Conservation (phyloP, 31 red algal genomes). For the Odonthalia washingtoniensis region DNA sequence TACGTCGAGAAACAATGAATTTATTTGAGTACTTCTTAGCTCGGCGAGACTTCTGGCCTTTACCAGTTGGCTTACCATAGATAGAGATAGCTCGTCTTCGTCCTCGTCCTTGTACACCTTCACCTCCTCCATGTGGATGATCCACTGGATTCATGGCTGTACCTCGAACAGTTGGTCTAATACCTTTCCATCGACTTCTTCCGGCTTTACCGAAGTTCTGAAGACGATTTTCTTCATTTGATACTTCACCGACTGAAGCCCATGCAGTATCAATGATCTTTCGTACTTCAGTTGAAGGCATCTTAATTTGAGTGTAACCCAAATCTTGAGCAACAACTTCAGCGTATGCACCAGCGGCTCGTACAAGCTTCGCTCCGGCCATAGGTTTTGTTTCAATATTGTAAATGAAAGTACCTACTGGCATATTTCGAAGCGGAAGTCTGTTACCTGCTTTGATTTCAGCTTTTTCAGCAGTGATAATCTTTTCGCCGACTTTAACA, state of each 20-base stretch:
- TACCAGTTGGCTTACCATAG: conserved; percentile 86
- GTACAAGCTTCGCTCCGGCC: conserved; percentile 76
- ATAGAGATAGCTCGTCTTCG: conserved; percentile 73
- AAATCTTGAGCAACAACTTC: conserved; percentile 67
- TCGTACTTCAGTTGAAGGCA: conserved; percentile 88
- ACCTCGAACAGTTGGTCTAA: conserved; percentile 90
- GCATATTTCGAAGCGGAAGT: conserved; percentile 85
- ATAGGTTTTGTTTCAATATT: conserved; percentile 92
- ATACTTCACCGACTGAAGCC: conserved; percentile 90
- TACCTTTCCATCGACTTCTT: conserved; percentile 83
- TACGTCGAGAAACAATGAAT: conserved; percentile 2
- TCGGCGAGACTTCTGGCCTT: neutral
- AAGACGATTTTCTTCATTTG: conserved; percentile 94
- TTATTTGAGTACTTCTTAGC: neutral
- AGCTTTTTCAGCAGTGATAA: conserved; percentile 58
- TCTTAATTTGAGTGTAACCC: conserved; percentile 72
- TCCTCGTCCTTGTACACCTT: conserved; percentile 80
- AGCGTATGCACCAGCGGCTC: conserved; percentile 89
- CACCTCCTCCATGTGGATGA: conserved; percentile 98
- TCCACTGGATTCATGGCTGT: conserved; percentile 98
- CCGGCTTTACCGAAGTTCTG: conserved; percentile 95
- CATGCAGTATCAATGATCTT: conserved; percentile 80
- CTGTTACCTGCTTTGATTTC: conserved; percentile 89
- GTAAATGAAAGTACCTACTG: conserved; percentile 89
- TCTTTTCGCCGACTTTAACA: conserved; percentile 83